phyloP scores from a whole-genome alignment of 2,329 filamentous ascomycete species.

The Colletotrichum eremochloae region DNA sequence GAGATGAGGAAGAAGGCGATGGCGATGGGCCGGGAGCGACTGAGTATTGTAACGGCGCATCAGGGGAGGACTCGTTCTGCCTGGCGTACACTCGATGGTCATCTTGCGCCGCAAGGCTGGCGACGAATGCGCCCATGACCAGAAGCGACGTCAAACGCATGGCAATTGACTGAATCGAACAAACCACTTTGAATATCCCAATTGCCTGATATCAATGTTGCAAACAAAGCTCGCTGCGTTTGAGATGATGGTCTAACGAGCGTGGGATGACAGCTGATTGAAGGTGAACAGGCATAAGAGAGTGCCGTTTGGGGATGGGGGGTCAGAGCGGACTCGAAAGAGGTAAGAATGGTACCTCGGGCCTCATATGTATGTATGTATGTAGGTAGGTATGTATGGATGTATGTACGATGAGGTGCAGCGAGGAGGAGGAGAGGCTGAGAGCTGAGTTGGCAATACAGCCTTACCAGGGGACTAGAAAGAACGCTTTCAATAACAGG shows the following conservation, averaged over 20 bases:
- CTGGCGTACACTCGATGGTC: constrained; percentile 15
- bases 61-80: constrained; percentile 24
- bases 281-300: constrained; percentile 20
- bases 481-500: constrained; percentile 11
- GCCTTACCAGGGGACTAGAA: constrained; percentile 31
- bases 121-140: constrained; percentile 28
- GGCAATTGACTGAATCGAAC: constrained; percentile 12
- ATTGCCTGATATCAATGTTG: constrained; percentile 18
- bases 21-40: constrained; percentile 3
- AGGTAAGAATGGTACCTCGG: constrained; percentile 28
- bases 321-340: constrained; percentile 31
- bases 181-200: constrained; percentile 18
- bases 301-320: constrained; percentile 18
- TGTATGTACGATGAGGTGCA: constrained; percentile 36
- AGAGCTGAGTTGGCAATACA: constrained; percentile 33
- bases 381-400: constrained; percentile 35
- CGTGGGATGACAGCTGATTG: constrained; percentile 30
- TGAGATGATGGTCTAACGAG: constrained; percentile 29
- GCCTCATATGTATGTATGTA: constrained; percentile 41
- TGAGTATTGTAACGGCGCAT: constrained; percentile 1
- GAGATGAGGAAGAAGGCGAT: background rate
- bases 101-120: constrained; percentile 24
- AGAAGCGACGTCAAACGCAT: constrained; percentile 32
- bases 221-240: constrained; percentile 20
- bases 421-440: constrained; percentile 24